These are phyloP conservation scores for Fonsecaea multimorphosa DNA, from an alignment of 2,329 filamentous ascomycete genomes.

Conservation along the genomic window DNA sequence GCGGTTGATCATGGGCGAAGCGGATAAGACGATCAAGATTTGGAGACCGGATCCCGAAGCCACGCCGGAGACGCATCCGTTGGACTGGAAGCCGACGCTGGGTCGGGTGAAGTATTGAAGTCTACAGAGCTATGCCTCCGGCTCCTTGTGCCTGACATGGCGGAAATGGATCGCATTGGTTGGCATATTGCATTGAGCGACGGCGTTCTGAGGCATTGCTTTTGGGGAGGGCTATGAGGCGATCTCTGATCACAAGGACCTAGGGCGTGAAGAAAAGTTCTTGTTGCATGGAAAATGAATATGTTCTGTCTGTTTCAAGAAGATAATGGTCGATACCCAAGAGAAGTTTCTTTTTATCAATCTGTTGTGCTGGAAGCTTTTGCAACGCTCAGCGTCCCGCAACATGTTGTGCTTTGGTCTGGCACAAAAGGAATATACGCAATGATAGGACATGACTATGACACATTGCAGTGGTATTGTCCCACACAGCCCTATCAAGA, in stretches of 20 bases:
- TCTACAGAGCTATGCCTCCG: background rate
- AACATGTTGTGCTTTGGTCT: no score
- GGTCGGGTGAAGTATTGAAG: slow-evolving; percentile 73
- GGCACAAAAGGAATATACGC: no score
- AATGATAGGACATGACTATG: no score
- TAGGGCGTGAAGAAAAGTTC: background rate
- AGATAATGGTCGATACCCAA: slow-evolving; percentile 1
- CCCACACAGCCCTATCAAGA: no score
- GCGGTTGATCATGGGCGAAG: slow-evolving; percentile 89
- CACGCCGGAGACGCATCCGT: slow-evolving; percentile 86
- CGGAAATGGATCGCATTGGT: background rate
- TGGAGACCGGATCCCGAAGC: slow-evolving; percentile 95
- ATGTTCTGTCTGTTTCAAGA: background rate
- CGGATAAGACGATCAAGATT: slow-evolving; percentile 98
- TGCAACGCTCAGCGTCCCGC: no score
- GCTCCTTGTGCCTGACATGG: background rate
- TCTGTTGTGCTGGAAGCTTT: background rate
- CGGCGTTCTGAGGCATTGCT: slow-evolving; percentile 22
- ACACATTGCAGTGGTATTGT: no score
- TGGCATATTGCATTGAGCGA: slow-evolving; percentile 19
- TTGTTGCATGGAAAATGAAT: background rate
- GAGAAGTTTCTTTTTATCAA: background rate
- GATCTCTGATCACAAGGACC: slow-evolving; percentile 1
- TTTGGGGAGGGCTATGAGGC: background rate
- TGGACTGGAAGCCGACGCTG: slow-evolving; percentile 88